Base-by-base conservation (phyloP, 352 stramenopile genomes). In the Globisporangium cederbergense region DNA sequence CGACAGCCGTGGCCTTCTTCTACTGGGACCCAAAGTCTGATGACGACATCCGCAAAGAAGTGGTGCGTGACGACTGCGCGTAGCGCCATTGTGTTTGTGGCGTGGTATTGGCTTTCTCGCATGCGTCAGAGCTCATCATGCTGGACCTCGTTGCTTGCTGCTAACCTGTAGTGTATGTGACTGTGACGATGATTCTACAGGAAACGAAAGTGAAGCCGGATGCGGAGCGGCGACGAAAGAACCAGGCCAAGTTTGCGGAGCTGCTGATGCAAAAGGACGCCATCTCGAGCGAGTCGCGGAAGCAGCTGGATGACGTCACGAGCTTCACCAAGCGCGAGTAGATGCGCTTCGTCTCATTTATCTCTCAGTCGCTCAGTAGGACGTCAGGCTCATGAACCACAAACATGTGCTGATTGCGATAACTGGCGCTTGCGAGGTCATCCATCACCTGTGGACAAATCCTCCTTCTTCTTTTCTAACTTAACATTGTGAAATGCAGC, bases 281-380 rank as follows among this genome's bases (percentile, higher is more conserved):
- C 8, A 77, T 79, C 14, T 86, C 81, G 2, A 74, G 74, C 3
- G 85, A 91, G 46, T 79, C 76, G 10, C 86, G 93, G 72, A 74
- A 89, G 67, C 81, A 92, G 62, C 61, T 93, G 57, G 81, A 93
- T 25, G 75, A 92, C 47, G 74, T 94, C 63, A 95, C 87, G n/a
- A 73, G 76, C 61, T 91, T 92, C 62, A 74, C 74, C 14, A 79
- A 79, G 61, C 74, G 73, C 32, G 76, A 79, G 45, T 65, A 79
- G 30, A 64, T 16, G 4, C 13, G 30, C 3, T 56, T 14, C 7
- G 11, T 14, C 20, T 16, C 5, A 14, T 42, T 2, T 38, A 55
- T 55, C 49, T 11, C 46, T 18, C 0, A 54, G 11, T 54, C 47
- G 8, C 40, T n/a, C n/a, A 46, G 40, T n/a, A 46, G 40, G 14